Evolutionary conservation across 495 filamentous ascomycete genomes (phyloP).

Genomic region (Hypomontagnella submonticulosa): DNA sequence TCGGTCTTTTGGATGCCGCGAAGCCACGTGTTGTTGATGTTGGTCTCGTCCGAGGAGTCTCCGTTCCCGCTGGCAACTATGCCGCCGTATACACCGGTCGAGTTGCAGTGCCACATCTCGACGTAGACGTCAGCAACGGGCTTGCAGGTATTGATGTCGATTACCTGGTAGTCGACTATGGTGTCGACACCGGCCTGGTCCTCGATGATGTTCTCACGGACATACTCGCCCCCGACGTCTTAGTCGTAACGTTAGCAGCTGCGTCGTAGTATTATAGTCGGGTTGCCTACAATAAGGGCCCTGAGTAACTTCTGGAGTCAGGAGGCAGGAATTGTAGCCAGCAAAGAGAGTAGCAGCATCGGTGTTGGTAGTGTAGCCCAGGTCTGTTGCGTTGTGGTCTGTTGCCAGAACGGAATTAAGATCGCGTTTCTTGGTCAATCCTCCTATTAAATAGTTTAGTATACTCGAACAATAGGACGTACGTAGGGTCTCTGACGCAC

Average conservation of each 20-base stretch:
- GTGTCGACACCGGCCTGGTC: conserved; percentile 65
- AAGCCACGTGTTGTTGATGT: conserved; percentile 62
- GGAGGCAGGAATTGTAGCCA: conserved; percentile 65
- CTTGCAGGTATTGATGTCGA: conserved; percentile 69
- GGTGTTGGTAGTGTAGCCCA: conserved; percentile 56
- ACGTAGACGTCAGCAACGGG: conserved; percentile 65
- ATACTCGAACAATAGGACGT: background rate
- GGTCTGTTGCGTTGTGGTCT: conserved; percentile 48
- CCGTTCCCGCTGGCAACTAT: conserved; percentile 64
- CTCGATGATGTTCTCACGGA: conserved; percentile 68
- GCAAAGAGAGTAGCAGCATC: conserved; percentile 63
- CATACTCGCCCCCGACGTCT: conserved; percentile 55
- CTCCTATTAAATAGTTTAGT: conserved; percentile 18
- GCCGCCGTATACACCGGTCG: conserved; percentile 66
- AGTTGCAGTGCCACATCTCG: conserved; percentile 67
- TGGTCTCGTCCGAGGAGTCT: conserved; percentile 56
- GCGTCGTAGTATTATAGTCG: conserved; percentile 16
- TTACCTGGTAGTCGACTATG: conserved; percentile 69
- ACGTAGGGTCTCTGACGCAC: conserved; percentile 12
- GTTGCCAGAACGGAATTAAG: conserved; percentile 49
- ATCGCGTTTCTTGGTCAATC: conserved; percentile 49
- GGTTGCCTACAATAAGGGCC: conserved; percentile 63
- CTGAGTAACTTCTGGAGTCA: conserved; percentile 66
- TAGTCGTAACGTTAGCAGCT: conserved; percentile 25
- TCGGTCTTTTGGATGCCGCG: conserved; percentile 65